Evolutionary conservation across 2,329 filamentous ascomycete species (phyloP), one percentile per base, ranked within the genome.

Genomic region (Xylariaceae sp.): DNA sequence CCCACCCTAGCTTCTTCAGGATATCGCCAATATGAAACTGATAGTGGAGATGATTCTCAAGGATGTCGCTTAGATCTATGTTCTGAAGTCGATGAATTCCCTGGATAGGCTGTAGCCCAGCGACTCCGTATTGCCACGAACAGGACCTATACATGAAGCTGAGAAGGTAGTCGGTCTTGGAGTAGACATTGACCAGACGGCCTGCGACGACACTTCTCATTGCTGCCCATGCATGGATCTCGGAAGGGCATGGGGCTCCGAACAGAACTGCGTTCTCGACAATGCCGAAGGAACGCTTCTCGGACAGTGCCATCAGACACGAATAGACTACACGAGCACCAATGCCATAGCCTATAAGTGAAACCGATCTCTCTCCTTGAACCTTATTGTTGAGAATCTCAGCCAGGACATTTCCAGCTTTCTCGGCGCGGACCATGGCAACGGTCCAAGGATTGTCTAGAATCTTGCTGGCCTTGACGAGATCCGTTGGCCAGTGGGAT

Each of bases 171-270:
- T 97, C 92, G 37, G 88, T 87, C 41, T 85, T 82, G 1, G 88
- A 94, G 64, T 85, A 96, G 3, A 93, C 89, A 56, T 96, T 97
- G 60, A 96, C 77, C n/a, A 96, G 73, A 19, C 90, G 81, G 0
- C 91, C 90, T 33, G 82, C 77, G 4, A 95, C 88, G 2, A 92
- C 86, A 47, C 81, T 85, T 52, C 87, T 83, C 60, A 95, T 77
- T 5, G 81, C 75, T 22, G 85, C 75, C 91, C 92, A 96, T 42
- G 87, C 82, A 6, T 76, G 73, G 2, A 76, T 76, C 19, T 85
- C 78, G 1, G 86, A 82, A 0, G 91, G 88, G 5, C 84, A 83
- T 0, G 92, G 90, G 0, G 86, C 77, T 2, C 92, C 92, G 63
- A 96, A 88, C 42, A 97, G 63, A 21, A 95, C 83, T 2, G 87